A percentile compares a stretch with the other conserved stretches of the same genome.
phyloP scores from a whole-genome alignment of 306 rosid species.

The Prunus fruticosa region DNA sequence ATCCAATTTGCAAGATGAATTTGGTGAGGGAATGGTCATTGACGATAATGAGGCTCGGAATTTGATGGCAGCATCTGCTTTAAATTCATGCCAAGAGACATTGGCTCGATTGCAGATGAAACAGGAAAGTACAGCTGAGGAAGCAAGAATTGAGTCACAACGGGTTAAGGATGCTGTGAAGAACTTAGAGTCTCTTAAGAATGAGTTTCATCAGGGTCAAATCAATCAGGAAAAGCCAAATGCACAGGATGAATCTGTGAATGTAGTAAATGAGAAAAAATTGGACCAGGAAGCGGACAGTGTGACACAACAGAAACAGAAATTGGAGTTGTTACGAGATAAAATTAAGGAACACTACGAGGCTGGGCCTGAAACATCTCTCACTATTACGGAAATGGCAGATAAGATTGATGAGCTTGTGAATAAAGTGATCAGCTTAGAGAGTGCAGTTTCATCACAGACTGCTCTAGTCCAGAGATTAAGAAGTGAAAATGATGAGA shows the following conservation, averaged over 20 bases:
- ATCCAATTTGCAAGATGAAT: constrained; percentile 73
- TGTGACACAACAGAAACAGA: constrained; percentile 36
- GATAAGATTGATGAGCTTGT: constrained; percentile 88
- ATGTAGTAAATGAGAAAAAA: constrained; percentile 5
- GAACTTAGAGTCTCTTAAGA: constrained; percentile 56
- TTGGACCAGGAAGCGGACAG: constrained; percentile 26
- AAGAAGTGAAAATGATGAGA: constrained; percentile 64
- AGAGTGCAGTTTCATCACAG: constrained; percentile 73
- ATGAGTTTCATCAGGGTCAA: constrained; percentile 35
- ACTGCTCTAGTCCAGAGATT: constrained; percentile 60
- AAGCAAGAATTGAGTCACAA: constrained; percentile 52
- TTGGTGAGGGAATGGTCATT: constrained; percentile 71
- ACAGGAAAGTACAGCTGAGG: constrained; percentile 59
- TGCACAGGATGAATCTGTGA: constrained; percentile 24
- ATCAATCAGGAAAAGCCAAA: constrained; percentile 17
- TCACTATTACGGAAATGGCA: constrained; percentile 70
- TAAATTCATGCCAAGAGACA: constrained; percentile 75
- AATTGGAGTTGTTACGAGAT: constrained; percentile 42
- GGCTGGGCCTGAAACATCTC: constrained; percentile 37
- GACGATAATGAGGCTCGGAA: constrained; percentile 83
- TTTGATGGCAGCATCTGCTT: constrained; percentile 84
- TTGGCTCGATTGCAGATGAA: constrained; percentile 54
- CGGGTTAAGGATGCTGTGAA: constrained; percentile 52
- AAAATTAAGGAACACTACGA: constrained; percentile 57
- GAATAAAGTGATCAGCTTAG: constrained; percentile 68